Percentiles rank a stretch among this genome's conserved stretches.
These are phyloP conservation scores for Rubia peregrina DNA, from an alignment of 305 asterid species.

Conservation along the genomic window DNA sequence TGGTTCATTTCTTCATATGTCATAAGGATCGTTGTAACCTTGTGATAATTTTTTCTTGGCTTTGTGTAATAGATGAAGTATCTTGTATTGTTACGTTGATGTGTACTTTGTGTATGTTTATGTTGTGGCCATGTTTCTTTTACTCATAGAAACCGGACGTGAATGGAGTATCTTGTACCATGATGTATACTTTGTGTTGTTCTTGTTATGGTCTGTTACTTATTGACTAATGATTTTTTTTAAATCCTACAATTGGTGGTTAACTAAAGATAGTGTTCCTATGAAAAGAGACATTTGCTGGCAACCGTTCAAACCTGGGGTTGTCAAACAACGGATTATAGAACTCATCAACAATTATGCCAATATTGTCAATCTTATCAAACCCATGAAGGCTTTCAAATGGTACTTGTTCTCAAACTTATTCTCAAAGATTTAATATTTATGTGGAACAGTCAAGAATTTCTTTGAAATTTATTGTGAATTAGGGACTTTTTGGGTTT, in stretches of 20 bases:
- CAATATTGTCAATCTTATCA: slow-evolving; percentile 61
- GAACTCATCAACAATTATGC: slow-evolving; percentile 54
- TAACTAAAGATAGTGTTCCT: not conserved
- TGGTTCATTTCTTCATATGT: slow-evolving; percentile 22
- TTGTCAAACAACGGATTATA: slow-evolving; percentile 48
- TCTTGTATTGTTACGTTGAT: too few relatives aligned
- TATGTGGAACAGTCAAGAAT: not conserved
- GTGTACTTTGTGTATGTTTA: too few relatives aligned
- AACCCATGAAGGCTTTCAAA: slow-evolving; percentile 58
- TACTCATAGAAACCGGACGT: too few relatives aligned
- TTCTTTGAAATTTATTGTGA: too few relatives aligned
- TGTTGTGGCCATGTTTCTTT: too few relatives aligned
- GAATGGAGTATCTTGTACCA: too few relatives aligned
- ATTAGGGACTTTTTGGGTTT: too few relatives aligned
- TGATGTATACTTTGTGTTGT: too few relatives aligned
- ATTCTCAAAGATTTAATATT: not conserved
- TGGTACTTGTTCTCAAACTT: slow-evolving; percentile 31
- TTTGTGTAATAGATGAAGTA: too few relatives aligned
- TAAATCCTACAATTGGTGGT: not conserved
- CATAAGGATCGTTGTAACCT: slow-evolving; percentile 17
- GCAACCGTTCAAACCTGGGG: slow-evolving; percentile 64
- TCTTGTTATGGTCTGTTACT: too few relatives aligned
- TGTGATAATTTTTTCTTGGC: too few relatives aligned
- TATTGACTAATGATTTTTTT: too few relatives aligned
- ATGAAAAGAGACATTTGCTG: slow-evolving; percentile 40